Base-by-base conservation (phyloP, 164 flowering plant genomes). In the Magnolia changhungtana region DNA sequence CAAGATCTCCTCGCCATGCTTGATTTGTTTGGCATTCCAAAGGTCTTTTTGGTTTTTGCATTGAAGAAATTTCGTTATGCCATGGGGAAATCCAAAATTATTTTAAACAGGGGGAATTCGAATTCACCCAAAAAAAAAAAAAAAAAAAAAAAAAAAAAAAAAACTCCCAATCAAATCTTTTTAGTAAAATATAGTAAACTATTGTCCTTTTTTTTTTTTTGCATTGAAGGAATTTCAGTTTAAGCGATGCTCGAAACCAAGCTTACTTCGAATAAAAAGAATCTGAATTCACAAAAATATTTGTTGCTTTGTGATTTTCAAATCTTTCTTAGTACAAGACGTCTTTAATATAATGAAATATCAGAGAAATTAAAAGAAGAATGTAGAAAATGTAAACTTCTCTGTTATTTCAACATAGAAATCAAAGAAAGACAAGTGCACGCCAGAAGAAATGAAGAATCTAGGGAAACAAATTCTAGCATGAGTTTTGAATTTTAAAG, bases 1-100 rank as follows among this genome's bases (percentile, higher is more conserved):
- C 24, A 50, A 20, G 83, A 84, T 76, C 64, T 72, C 24, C 73
- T 82, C 19, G 80, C 67, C 16, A 80, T 80, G 29, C 74, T 84
- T 10, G 85, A 84, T 65, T 74, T 52, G 61, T 52, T 76, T 9
- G 19, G 20, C 55, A 71, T 84, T 9, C 8, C 78, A 21, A 84
- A 84, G 86, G 86, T 67, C 11, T 24, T 37, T 37, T 37, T 37
- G 45, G 4, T 37, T n/a, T 27, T 27, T 59, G 85, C 85, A 13
- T 86, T 84, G 63, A 86, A 84, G 7, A 83, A 86, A 84, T 8
- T 64, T 19, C 27, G 0, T 16, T 18, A 8, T 14, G 29, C 29
- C 29, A 14, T 27, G 29, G 5, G 2, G 23, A 64, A 64, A 14
- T 14, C 20, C 20, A n/a, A 7, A 7, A 64, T 20, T 7, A 20